Evolutionary conservation across 371 early-diverging fungal genomes (phyloP).

Genomic region (Rhizopus stolonifer): DNA sequence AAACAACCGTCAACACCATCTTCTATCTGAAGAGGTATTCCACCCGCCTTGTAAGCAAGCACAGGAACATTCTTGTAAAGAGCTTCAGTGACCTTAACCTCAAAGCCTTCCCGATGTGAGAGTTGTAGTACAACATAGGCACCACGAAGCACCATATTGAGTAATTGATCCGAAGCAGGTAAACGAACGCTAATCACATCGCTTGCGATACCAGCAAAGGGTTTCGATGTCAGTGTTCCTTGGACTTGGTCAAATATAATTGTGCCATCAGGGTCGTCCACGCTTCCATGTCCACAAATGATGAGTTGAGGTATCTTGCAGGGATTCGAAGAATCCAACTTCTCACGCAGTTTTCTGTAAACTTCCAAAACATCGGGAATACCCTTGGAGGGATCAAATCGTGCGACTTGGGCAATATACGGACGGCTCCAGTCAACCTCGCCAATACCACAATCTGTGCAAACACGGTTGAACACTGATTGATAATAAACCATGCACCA

Average conservation of each 20-base stretch:
- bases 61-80: conserved; percentile 71
- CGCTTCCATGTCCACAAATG: conserved; percentile 81
- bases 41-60: conserved; percentile 70
- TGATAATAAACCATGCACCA: conserved; percentile 67
- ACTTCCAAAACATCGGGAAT: conserved; percentile 79
- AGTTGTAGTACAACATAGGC: conserved; percentile 77
- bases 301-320: conserved; percentile 68
- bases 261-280: conserved; percentile 88
- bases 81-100: conserved; percentile 89
- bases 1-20: conserved; percentile 69
- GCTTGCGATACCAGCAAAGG: conserved; percentile 46
- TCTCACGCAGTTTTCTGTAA: conserved; percentile 63
- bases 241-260: conserved; percentile 67
- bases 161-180: conserved; percentile 80
- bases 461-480: conserved; percentile 73
- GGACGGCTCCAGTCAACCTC: conserved; percentile 63
- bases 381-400: conserved; percentile 92
- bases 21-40: conserved; percentile 82
- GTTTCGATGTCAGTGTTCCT: conserved; percentile 41
- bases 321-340: conserved; percentile 40
- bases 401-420: conserved; percentile 82
- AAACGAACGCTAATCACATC: conserved; percentile 69
- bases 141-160: conserved; percentile 70
- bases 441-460: conserved; percentile 67
- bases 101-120: conserved; percentile 85